phyloP scores from a whole-genome alignment of 768 basidiomycete genomes.

The Rhizopogon vinicolor region DNA sequence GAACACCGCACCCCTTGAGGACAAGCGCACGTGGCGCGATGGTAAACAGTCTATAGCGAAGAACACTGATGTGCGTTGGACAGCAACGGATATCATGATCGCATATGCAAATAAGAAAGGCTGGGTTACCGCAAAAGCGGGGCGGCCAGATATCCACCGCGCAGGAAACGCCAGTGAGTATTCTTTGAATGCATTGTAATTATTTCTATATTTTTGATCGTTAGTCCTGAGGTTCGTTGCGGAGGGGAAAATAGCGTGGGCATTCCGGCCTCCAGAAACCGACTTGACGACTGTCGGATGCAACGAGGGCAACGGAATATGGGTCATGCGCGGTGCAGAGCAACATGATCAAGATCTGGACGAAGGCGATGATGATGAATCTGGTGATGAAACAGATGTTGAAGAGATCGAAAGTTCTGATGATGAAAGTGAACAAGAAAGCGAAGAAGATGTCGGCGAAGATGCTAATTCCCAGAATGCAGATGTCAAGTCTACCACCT shows the following conservation, averaged over 20 bases:
- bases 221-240: conserved; percentile 79
- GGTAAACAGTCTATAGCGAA: conserved; percentile 26
- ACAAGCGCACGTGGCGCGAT: conserved; percentile 79
- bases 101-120: conserved; percentile 75
- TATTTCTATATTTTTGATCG: background rate
- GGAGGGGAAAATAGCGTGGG: conserved; percentile 80
- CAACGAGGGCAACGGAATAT: conserved; percentile 46
- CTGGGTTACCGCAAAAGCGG: conserved; percentile 89
- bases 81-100: conserved; percentile 79
- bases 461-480: conserved; percentile 6
- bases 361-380: conserved; percentile 17
- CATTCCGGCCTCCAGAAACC: conserved; percentile 71
- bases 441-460: background rate
- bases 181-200: background rate
- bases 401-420: conserved; percentile 15
- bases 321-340: conserved; percentile 39
- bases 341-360: conserved; percentile 19
- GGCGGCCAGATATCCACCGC: conserved; percentile 81
- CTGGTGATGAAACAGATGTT: conserved; percentile 14
- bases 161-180: conserved; percentile 85
- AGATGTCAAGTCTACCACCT: conserved; percentile 1
- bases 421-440: conserved; percentile 7
- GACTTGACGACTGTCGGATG: conserved; percentile 19
- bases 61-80: conserved; percentile 49
- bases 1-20: conserved; percentile 31